A percentile compares a stretch with the other conserved stretches of the same genome.
Conservation (phyloP, 495 filamentous ascomycete species). For the Trichoderma parareesei region DNA sequence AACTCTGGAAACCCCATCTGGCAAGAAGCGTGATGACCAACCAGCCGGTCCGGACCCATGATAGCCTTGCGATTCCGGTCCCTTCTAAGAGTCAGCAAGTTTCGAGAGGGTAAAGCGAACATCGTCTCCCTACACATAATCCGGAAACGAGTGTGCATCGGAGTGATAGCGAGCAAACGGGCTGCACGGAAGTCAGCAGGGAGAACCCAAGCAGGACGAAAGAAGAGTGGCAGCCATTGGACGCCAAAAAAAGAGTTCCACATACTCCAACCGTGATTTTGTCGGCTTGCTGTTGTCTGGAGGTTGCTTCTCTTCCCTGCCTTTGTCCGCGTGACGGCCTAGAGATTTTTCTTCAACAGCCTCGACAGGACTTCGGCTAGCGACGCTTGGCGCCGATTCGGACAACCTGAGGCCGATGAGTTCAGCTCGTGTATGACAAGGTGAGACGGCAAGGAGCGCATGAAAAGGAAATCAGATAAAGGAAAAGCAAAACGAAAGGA, state of each 20-base stretch:
- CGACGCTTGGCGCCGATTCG: not conserved
- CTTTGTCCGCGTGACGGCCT: not conserved
- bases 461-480: not conserved
- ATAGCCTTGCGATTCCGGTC: not conserved
- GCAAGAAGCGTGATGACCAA: not conserved
- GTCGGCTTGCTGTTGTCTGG: not conserved
- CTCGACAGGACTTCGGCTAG: not conserved
- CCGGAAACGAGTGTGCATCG: constrained; percentile 11
- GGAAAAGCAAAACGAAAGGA: not conserved
- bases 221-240: not conserved
- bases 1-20: not conserved
- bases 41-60: constrained; percentile 9
- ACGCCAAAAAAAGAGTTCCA: not conserved
- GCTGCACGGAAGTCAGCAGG: not conserved
- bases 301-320: not conserved
- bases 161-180: constrained; percentile 9
- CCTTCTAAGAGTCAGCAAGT: not conserved
- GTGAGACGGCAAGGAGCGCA: not conserved
- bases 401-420: not conserved
- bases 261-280: not conserved
- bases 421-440: not conserved
- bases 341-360: not conserved
- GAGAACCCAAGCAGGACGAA: not conserved
- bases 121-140: constrained; percentile 5
- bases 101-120: not conserved